Conservation (phyloP, 108 stramenopile genomes). For the Nannochloropsis oceanica region DNA sequence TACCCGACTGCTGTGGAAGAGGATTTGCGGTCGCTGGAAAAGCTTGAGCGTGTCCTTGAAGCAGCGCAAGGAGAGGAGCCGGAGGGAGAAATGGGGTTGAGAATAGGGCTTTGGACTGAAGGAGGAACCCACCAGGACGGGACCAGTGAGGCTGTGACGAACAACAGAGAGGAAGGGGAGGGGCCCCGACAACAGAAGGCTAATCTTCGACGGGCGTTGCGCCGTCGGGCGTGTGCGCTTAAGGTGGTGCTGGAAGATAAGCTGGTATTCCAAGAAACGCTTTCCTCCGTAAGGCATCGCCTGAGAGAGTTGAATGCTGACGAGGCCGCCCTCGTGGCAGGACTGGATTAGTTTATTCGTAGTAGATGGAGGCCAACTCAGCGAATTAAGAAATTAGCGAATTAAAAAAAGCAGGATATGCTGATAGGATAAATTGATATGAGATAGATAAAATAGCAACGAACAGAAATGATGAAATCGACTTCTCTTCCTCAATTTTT, state of each 20-base stretch:
- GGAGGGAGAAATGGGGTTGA: neutral
- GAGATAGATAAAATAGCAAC: too few relatives aligned
- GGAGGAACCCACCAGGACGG: neutral
- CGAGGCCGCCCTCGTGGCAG: neutral
- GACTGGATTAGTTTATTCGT: neutral
- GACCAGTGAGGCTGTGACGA: neutral
- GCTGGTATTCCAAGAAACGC: neutral
- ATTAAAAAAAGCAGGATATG: too few relatives aligned
- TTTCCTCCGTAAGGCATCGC: neutral
- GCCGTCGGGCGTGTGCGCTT: neutral
- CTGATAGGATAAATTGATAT: too few relatives aligned
- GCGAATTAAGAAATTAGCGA: too few relatives aligned
- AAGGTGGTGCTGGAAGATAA: conserved; percentile 11
- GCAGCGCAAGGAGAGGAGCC: neutral
- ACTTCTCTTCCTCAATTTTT: too few relatives aligned
- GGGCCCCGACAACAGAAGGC: neutral
- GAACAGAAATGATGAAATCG: too few relatives aligned
- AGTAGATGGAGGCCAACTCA: too few relatives aligned
- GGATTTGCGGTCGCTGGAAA: neutral
- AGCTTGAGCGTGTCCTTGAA: neutral
- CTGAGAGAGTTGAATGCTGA: conserved; percentile 2
- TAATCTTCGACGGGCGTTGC: neutral
- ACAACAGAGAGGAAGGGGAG: neutral
- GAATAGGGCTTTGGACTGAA: neutral
- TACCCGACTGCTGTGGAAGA: neutral